Percentiles rank a stretch among this genome's conserved stretches.
These are phyloP conservation scores for Entrophospora sp. DNA, from an alignment of 192 early-diverging fungal species.

Conservation along the genomic window DNA sequence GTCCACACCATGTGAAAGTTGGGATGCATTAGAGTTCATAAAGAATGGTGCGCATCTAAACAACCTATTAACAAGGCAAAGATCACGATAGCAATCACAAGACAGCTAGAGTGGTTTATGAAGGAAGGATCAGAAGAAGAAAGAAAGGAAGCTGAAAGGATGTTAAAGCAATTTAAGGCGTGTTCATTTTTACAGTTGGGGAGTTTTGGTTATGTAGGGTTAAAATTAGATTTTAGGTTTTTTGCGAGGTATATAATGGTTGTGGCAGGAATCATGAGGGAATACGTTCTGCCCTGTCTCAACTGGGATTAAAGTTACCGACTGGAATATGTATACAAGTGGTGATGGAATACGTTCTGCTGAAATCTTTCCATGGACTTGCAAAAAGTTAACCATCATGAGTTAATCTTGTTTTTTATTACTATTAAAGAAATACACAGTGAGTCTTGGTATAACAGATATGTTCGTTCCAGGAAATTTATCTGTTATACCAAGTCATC, in stretches of 20 bases:
- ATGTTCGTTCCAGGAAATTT: too few relatives aligned
- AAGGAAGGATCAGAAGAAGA: constrained; percentile 13
- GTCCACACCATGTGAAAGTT: not conserved
- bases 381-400: constrained; percentile 18
- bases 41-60: constrained; percentile 9
- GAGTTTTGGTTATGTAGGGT: constrained; percentile 9
- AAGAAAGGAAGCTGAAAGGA: constrained; percentile 16
- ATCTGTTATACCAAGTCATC: too few relatives aligned
- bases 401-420: constrained; percentile 10
- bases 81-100: constrained; percentile 7
- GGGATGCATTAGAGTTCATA: constrained; percentile 13
- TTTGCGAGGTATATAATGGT: not conserved
- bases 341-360: constrained; percentile 18
- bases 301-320: constrained; percentile 11
- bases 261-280: constrained; percentile 16
- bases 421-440: not conserved
- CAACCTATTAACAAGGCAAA: constrained; percentile 12
- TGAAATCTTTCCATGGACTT: constrained; percentile 10
- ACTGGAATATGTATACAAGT: constrained; percentile 12
- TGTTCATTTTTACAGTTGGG: not conserved
- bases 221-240: not conserved
- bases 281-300: constrained; percentile 16
- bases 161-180: constrained; percentile 10
- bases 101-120: constrained; percentile 14
- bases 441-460: too few relatives aligned